Conservation (phyloP, 345 rosid species). For the Populus nigra region DNA sequence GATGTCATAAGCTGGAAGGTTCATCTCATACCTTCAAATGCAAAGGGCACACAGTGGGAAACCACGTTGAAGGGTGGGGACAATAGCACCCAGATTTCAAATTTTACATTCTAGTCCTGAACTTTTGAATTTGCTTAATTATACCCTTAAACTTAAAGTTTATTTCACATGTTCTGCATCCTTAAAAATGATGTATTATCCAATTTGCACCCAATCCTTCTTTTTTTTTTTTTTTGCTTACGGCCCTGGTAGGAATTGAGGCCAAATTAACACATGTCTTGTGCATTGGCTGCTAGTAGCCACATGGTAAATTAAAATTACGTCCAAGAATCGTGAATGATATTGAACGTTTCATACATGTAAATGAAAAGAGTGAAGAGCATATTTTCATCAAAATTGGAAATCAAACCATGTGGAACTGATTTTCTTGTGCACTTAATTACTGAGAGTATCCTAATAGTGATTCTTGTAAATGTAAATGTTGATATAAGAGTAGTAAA, state of each 20-base stretch:
- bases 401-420: background rate
- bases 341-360: constrained; percentile 1
- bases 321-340: background rate
- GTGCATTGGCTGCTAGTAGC: too few species aligned
- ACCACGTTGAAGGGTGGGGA: too few species aligned
- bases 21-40: background rate
- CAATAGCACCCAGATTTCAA: too few species aligned
- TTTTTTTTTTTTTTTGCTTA: too few species aligned
- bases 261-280: background rate
- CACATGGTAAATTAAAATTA: background rate
- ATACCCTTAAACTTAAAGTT: too few species aligned
- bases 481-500: background rate
- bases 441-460: too few species aligned
- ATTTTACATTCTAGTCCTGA: too few species aligned
- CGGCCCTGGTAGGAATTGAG: background rate
- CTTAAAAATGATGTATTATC: too few species aligned
- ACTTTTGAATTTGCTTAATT: too few species aligned
- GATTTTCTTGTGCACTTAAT: background rate
- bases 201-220: too few species aligned
- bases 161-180: too few species aligned
- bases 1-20: background rate
- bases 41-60: background rate
- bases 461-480: background rate
- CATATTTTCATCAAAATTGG: background rate
- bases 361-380: background rate